Base-by-base conservation (phyloP, 2,329 filamentous ascomycete species). In the Colletotrichum navitas region DNA sequence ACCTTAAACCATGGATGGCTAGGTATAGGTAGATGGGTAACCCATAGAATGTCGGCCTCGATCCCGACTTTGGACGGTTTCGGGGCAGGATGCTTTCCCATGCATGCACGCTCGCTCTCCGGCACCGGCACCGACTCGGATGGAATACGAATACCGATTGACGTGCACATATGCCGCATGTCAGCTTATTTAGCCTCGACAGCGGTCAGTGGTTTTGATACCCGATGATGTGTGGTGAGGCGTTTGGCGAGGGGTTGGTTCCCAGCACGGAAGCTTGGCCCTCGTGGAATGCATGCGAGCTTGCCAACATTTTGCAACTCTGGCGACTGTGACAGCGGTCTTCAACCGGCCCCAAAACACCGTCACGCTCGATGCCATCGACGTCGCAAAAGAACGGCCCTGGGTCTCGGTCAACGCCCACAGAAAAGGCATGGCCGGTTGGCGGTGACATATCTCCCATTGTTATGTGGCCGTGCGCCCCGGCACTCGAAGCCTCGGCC, bases 281-380 rank as follows among this genome's bases (percentile, higher is more conserved):
- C 68, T 68, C 43, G n/a, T 71, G 64, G 68, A 71, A 58, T 68
- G 68, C 64, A 49, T 52, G 51, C n/a, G 41, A 68, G 26, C 59
- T 47, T 63, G 58, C 64, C 24, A 34, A 56, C 58, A 71, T 52
- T 63, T 68, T 58, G 63, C 26, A 39, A 21, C 18, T 34, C 29
- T 55, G 21, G 52, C 18, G 52, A 29, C 29, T n/a, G 52, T n/a
- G 18, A 34, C 52, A 55, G 29, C 29, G 29, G 29, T n/a, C 5
- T 14, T 5, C 5, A n/a, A 55, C 12, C 32, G 24, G 5, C 54
- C 21, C 34, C 12, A 39, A n/a, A 5, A n/a, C 12, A n/a, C 32
- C 21, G 7, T 14, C 29, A 55, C 32, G 49, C 29, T 26, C 55
- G 47, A 61, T 26, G 32, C 39, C 24, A 26, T 55, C 29, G 45